Base-by-base conservation (phyloP, 164 flowering plant genomes). In the Buxus sempervirens region DNA sequence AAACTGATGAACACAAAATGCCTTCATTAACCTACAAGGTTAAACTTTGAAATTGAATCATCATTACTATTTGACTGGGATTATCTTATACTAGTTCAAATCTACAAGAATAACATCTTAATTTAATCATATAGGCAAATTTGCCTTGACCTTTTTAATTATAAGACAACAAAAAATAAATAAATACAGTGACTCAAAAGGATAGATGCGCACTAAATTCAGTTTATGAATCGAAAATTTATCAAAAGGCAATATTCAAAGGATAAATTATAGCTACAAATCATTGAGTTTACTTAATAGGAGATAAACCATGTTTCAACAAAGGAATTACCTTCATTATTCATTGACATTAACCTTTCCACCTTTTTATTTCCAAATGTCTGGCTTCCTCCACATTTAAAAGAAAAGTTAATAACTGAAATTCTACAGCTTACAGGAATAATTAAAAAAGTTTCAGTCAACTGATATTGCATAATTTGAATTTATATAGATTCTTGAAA, bases 341-440 rank as follows among this genome's bases (percentile, higher is more conserved):
- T 58, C 60, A 62, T 49, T 32, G 72, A 67, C 24, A 49, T 26
- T 49, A 63, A 63, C 22, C 72, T 51, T 62, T 74, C 71, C 60
- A 26, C 58, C 77, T 77, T 53, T 63, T 72, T 69, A 66, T 60
- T 70, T 75, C 60, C 70, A 60, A 63, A 54, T 63, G 69, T 76
- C 87, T 83, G 85, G 79, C 83, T 80, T 79, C 79, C 81, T 62
- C 81, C 72, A 64, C 65, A 72, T 48, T 32, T 24, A 58, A 60
- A 70, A 41, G 54, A 49, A 53, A 68, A 62, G 65, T 53, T 51
- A 63, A 67, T 64, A 63, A 72, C 71, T 22, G 66, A 24, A 45
- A 18, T 42, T 65, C 38, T 58, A 32, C 4, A 58, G n/a, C 7
- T 26, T 36, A 22, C 19, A 48, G 38, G 7, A 3, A 56, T 28